Base-by-base conservation (phyloP, 2,329 filamentous ascomycete genomes). In the Colletotrichum lindemuthianum region DNA sequence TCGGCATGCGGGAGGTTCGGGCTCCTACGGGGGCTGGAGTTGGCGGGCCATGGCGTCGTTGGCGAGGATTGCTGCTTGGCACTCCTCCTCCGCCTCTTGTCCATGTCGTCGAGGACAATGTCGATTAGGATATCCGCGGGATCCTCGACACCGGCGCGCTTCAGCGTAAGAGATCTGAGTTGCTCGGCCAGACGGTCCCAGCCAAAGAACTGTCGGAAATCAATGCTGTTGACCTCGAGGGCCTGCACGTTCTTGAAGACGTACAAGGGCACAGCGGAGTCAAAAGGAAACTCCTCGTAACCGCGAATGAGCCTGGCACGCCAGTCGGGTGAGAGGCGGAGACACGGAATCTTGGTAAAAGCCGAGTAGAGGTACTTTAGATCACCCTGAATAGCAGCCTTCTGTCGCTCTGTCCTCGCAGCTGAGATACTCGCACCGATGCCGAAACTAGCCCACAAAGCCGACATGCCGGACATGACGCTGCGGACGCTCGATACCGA, bases 231-330 rank as follows among this genome's bases (percentile, higher is more conserved):
- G 57, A 99, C 92, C 77, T 99, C 96, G 68, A 99, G 84, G 24
- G 93, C 91, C 78, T 95, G 95, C 58, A 98, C 82, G 71, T 98
- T 99, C 80, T 99, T 98, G 86, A 99, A 98, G 8, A 92, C 92
- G 76, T 97, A 91, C n/a, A 99, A 84, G 16, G 96, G 96, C 36
- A 99, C 96, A 16, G 96, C 96, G 32, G 93, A 97, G 77, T 99
- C 96, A 77, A 98, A 97, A 3, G 96, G 96, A 70, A 98, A 99
- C 77, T 97, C 95, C 77, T 99, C 96, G 74, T 96, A 98, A 34
- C 95, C 95, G 69, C 90, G 87, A 70, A 99, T 97, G 66, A 97
- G 82, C 57, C 91, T 90, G 52, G 95, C 94, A 70, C 93, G 92
- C 82, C 93, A 94, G 77, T 99, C 96, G n/a, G 94, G 94, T 34